Evolutionary conservation across 2,329 filamentous ascomycete species (phyloP).

Genomic region (Fusarium sp.): DNA sequence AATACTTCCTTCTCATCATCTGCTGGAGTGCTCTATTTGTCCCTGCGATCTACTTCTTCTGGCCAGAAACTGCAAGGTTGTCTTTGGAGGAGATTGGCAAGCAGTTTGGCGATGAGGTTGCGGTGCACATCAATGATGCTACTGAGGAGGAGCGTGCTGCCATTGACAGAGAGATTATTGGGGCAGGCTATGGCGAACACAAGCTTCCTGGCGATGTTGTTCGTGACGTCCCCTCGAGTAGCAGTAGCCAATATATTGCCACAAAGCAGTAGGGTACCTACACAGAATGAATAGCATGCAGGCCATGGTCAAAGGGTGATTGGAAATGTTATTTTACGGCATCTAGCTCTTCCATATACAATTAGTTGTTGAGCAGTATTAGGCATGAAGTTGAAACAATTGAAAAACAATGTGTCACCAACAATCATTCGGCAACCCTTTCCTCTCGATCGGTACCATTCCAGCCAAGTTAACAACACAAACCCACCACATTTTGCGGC

Average conservation of each 20-base stretch:
- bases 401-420: not conserved
- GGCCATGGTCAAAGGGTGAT: not conserved
- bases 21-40: slow-evolving; percentile 55
- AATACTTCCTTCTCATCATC: slow-evolving; percentile 64
- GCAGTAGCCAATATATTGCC: slow-evolving; percentile 13
- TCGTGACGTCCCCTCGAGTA: not conserved
- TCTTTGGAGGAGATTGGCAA: slow-evolving; percentile 58
- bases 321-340: too few species aligned
- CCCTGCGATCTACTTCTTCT: slow-evolving; percentile 52
- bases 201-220: not conserved
- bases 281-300: not conserved
- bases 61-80: slow-evolving; percentile 50
- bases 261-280: not conserved
- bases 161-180: slow-evolving; percentile 23
- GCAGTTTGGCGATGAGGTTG: slow-evolving; percentile 63
- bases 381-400: not conserved
- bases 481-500: not conserved
- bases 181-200: not conserved
- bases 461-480: not conserved
- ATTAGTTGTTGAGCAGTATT: not conserved
- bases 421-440: not conserved
- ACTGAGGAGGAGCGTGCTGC: slow-evolving; percentile 50
- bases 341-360: not conserved
- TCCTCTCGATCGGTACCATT: not conserved
- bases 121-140: slow-evolving; percentile 59